Evolutionary conservation across 1,284 basidiomycete genomes (phyloP), one percentile per base, ranked within the genome.

Genomic region (Cryptococcus neoformans): DNA sequence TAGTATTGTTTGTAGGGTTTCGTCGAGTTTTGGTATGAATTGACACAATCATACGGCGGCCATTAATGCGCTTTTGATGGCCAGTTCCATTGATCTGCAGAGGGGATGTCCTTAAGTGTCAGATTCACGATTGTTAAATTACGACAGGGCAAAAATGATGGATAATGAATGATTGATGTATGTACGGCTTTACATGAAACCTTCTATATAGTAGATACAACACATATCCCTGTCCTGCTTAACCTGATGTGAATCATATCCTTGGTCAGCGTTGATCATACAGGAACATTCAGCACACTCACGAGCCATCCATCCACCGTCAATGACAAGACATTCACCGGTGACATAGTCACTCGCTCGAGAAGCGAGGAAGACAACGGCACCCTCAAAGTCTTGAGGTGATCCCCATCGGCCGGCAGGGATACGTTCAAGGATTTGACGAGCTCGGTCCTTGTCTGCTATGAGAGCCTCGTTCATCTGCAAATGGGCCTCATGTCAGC

Each of bases 341-440:
- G 87, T 91, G 16, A 97, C 85, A 70, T 96, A 97, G 75, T 91
- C 86, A 67, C 88, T 90, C 1, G 92, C 93, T 47, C 78, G 78
- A 64, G 88, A 90, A 5, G 92, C 89, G 39, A 97, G 85, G 79
- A 91, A 97, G n/a, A 96, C 85, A 53, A 90, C 78, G 0, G 91
- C 89, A 6, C 93, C 93, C 38, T 89, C 90, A 78, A 97, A 94
- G 80, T 97, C 93, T 45, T 80, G 80, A 1, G 93, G 91, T 37
- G 83, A 79, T 41, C 91, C 94, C 94, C 94, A 97, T 58, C 93
- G 81, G 16, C 86, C 88, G 6, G 89, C 88, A n/a, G 92, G 92
- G 64, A 94, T 95, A 56, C 92, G 85, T 72, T 95, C 92, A 56
- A 89, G 86, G 70, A 97, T 95, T 78, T 97, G 93, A 53, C 86